Evolutionary conservation across 2,329 filamentous ascomycete genomes (phyloP).

Genomic region (Microcyclospora tardicrescens): DNA sequence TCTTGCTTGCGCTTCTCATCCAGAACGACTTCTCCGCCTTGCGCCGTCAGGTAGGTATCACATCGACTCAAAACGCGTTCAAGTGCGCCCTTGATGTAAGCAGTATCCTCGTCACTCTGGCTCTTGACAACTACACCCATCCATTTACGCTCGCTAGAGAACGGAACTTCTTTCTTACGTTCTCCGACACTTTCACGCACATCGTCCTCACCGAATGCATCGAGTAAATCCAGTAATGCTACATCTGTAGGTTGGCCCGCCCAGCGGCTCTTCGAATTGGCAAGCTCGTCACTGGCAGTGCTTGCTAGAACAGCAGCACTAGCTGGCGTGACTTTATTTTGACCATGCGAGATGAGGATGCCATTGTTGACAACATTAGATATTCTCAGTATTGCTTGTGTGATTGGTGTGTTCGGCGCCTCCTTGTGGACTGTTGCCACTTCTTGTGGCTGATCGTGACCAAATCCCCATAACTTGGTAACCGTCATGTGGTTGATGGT

Average conservation of each 20-base stretch:
- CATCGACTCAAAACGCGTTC: conserved; percentile 78
- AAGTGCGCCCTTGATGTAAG: conserved; percentile 90
- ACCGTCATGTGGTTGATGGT: conserved; percentile 98
- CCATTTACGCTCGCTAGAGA: conserved; percentile 97
- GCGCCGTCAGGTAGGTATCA: conserved; percentile 76
- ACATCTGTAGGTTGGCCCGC: conserved; percentile 95
- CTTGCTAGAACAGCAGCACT: conserved; percentile 76
- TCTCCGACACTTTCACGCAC: conserved; percentile 74
- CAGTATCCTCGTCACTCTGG: conserved; percentile 57
- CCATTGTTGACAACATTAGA: conserved; percentile 96
- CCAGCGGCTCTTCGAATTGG: conserved; percentile 73
- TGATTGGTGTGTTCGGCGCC: conserved; percentile 54
- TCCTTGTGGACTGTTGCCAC: conserved; percentile 42
- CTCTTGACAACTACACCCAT: conserved; percentile 80
- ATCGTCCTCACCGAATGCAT: conserved; percentile 83
- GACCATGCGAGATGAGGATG: conserved; percentile 55
- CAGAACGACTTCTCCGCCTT: conserved; percentile 74
- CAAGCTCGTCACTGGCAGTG: conserved; percentile 46
- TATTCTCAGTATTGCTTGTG: conserved; percentile 70
- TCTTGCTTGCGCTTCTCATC: conserved; percentile 64
- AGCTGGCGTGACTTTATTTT: conserved; percentile 44
- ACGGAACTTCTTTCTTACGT: conserved; percentile 75
- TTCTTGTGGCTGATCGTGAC: conserved; percentile 45
- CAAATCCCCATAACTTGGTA: conserved; percentile 89
- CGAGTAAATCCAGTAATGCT: conserved; percentile 86